Base-by-base conservation (phyloP, 164 flowering plant genomes). In the Kalanchoe fedtschenkoi region DNA sequence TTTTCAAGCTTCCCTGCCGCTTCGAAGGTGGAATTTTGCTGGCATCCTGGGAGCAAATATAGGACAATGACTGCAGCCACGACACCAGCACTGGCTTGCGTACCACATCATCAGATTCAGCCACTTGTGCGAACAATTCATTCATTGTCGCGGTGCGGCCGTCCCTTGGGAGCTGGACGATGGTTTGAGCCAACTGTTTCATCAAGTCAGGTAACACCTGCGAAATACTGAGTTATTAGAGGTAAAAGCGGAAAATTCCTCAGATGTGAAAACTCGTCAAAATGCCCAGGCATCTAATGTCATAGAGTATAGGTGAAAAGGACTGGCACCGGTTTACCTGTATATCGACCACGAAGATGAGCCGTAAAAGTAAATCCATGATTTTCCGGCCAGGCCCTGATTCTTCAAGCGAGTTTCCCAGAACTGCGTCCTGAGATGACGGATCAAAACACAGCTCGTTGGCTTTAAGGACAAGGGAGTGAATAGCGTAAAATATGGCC, bases 41-140 rank as follows among this genome's bases (percentile, higher is more conserved):
- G 10, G 58, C 43, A 33, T 60, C 61, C 65, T 81, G 79, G 67
- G 85, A 74, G 78, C 87, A 86, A 33, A 93, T 76, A 72, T 79
- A 90, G 65, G 97, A 83, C 44, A 91, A 68, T 8, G 97, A 88
- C 68, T 90, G 97, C 75, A 91, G 59, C 99, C 99, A 93, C 6
- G 99, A 88, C 73, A 89, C 93, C 63, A 91, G 71, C 28, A 82
- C 66, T 17, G 96, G 95, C 63, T 91, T 95, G 47, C 91, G 77
- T 24, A 84, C 81, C 63, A 91, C 97, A 80, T 91, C 93, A 66
- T 89, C 96, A 28, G 96, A 87, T 37, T 87, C 97, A 34, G 97
- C 91, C 60, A 89, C 89, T 46, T 69, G 87, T 37, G 87, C 61
- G 68, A 86, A 80, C 58, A 91, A 64, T 64, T 87, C 85, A 66